Percentiles rank a stretch among this genome's conserved stretches.
Evolutionary conservation across 2,329 filamentous ascomycete species (phyloP).

Genomic region (Lasiodiplodia sp.): DNA sequence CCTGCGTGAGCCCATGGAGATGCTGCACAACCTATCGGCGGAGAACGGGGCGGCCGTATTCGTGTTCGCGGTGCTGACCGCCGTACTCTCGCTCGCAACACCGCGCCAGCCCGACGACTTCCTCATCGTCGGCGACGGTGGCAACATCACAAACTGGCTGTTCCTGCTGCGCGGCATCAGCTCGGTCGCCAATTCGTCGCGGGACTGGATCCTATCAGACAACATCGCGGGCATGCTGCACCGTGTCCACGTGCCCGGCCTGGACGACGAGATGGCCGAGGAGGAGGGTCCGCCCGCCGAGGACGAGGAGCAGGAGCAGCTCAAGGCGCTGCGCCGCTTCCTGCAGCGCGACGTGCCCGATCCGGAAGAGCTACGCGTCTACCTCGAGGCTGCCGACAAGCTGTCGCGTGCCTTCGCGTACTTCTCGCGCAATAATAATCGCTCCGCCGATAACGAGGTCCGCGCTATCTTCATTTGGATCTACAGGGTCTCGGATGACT

Average conservation of each 20-base stretch:
- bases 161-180: constrained; percentile 15
- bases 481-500: constrained; percentile 8
- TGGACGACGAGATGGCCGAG: background rate
- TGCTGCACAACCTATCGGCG: constrained; percentile 6
- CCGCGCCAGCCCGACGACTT: constrained; percentile 17
- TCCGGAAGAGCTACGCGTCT: constrained; percentile 1
- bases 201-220: constrained; percentile 12
- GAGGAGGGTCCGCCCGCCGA: constrained; percentile 32
- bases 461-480: constrained; percentile 17
- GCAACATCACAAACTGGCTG: constrained; percentile 15
- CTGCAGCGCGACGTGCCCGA: constrained; percentile 13
- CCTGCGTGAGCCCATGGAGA: constrained; percentile 10
- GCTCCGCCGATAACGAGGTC: background rate
- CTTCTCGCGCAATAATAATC: background rate
- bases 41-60: constrained; percentile 11
- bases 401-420: constrained; percentile 6
- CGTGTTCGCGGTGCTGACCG: constrained; percentile 15
- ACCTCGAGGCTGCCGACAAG: constrained; percentile 21
- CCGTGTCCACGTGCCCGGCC: constrained; percentile 1
- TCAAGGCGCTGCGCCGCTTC: constrained; percentile 33
- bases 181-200: background rate
- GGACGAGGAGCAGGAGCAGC: constrained; percentile 43
- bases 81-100: constrained; percentile 4
- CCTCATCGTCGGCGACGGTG: constrained; percentile 10
- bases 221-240: constrained; percentile 20